Base-by-base conservation (phyloP, 495 filamentous ascomycete genomes). In the Trypethelium eluteriae region DNA sequence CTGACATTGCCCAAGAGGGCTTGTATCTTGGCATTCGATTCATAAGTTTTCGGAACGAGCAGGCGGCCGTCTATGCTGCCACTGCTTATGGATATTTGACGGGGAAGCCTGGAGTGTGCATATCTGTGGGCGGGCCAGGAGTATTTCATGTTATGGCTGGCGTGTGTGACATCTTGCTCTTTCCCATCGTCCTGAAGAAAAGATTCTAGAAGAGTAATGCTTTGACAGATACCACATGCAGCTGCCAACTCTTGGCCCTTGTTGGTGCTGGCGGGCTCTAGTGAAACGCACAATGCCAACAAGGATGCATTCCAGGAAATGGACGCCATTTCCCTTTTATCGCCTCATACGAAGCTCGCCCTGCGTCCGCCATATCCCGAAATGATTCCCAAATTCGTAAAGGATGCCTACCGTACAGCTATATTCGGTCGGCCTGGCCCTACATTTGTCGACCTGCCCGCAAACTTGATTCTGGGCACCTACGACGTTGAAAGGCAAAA, bases 21-120 rank as follows among this genome's bases (percentile, higher is more conserved):
- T 83, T 87, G 68, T 82, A 84, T 39, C 71, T 86, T 38, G 85
- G 85, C 2, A 86, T 89, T 67, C 81, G 83, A 38, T 88, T 88
- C 74, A 82, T 88, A 57, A 85, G 78, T 41, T 88, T 89, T 70
- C 75, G 86, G 16, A 89, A 89, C 65, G 86, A 89, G 66, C 86
- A 89, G 72, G 82, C 86, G 11, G 85, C 84, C 32, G 80, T 80
- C 66, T 87, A 88, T 78, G 84, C 85, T 2, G 85, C 85, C 2
- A 83, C 80, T 65, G 83, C 82, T 2, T 87, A 89, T 79, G 86
- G 85, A 34, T 88, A 86, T 68, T 77, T 89, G 70, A 86, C 84
- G 2, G 86, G 85, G 10, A 80, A 72, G 50, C 84, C 84, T 4
- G 86, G 85, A 0, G 81, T 88, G 7, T 87, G 83, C 73, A 76